A percentile compares a stretch with the other conserved stretches of the same genome.
phyloP scores from a whole-genome alignment of 345 rosid species.

The Eucalyptus marginata region DNA sequence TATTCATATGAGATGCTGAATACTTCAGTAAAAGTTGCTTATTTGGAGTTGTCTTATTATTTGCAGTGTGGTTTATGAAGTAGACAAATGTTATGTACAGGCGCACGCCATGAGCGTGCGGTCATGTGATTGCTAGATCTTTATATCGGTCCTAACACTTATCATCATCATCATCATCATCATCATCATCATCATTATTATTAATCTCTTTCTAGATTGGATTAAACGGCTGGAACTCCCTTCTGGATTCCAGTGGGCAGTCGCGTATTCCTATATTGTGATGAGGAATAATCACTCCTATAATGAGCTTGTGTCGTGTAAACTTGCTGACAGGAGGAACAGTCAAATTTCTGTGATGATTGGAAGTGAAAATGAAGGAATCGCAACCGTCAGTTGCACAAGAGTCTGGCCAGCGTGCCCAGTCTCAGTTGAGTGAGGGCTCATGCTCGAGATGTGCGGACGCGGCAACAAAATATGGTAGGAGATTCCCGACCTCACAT shows the following conservation, averaged over 20 bases:
- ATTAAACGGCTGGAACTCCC: too few relatives aligned
- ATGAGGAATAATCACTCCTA: too few relatives aligned
- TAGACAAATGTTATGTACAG: neutral
- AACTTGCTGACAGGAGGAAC: too few relatives aligned
- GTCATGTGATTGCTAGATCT: neutral
- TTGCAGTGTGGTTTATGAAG: neutral
- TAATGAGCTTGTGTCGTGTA: too few relatives aligned
- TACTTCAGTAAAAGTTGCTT: too few relatives aligned
- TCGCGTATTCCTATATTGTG: too few relatives aligned
- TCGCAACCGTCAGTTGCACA: neutral
- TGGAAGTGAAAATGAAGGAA: constrained; percentile 6
- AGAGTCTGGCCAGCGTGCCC: neutral
- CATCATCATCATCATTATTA: too few relatives aligned
- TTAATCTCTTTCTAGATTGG: too few relatives aligned
- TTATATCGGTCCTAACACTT: neutral
- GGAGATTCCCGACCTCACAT: constrained; percentile 28
- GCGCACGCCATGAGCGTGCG: neutral
- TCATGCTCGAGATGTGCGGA: constrained; percentile 58
- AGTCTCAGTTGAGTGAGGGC: neutral
- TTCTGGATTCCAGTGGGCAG: too few relatives aligned
- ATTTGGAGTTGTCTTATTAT: neutral
- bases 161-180: too few relatives aligned
- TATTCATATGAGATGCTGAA: neutral
- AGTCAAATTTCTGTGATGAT: constrained; percentile 17
- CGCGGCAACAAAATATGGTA: constrained; percentile 28